A percentile compares a stretch with the other conserved stretches of the same genome.
phyloP scores from a whole-genome alignment of 768 basidiomycete genomes.

The Pleurotus citrinopileatus region DNA sequence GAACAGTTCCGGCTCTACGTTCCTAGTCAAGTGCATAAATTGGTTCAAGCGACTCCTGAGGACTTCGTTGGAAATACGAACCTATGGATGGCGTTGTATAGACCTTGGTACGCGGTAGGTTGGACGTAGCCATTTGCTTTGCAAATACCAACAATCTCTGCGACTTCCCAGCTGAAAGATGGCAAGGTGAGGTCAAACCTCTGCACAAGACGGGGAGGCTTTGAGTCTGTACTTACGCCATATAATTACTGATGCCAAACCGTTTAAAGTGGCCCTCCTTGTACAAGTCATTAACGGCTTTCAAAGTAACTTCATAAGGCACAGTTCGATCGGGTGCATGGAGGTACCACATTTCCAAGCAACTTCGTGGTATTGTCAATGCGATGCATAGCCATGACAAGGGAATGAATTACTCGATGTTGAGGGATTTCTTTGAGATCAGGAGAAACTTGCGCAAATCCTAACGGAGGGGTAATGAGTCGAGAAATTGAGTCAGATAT shows the following conservation, averaged over 20 bases:
- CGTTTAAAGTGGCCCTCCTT: slow-evolving; percentile 57
- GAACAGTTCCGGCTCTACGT: slow-evolving; percentile 49
- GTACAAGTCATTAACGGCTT: slow-evolving; percentile 51
- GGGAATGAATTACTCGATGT: slow-evolving; percentile 37
- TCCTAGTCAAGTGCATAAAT: too few relatives aligned
- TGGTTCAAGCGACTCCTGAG: not conserved
- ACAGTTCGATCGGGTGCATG: slow-evolving; percentile 60
- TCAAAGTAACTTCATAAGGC: slow-evolving; percentile 54
- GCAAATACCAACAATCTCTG: slow-evolving; percentile 45
- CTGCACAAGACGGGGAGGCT: slow-evolving; percentile 2
- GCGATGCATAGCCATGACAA: not conserved
- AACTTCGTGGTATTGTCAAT: slow-evolving; percentile 27
- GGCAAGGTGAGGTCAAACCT: slow-evolving; percentile 22
- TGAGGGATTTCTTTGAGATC: slow-evolving; percentile 42
- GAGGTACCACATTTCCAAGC: slow-evolving; percentile 51
- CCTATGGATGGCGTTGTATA: slow-evolving; percentile 18
- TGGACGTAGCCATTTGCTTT: slow-evolving; percentile 37
- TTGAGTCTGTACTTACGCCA: slow-evolving; percentile 32
- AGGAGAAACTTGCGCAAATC: slow-evolving; percentile 44
- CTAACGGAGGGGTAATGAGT: slow-evolving; percentile 26
- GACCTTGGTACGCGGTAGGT: slow-evolving; percentile 42
- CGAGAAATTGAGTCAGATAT: not conserved
- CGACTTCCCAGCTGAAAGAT: slow-evolving; percentile 27
- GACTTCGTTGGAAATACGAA: slow-evolving; percentile 11
- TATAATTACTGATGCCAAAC: slow-evolving; percentile 64